Base-by-base conservation (phyloP, 2,329 filamentous ascomycete genomes). In the Bipolaris victoriae region DNA sequence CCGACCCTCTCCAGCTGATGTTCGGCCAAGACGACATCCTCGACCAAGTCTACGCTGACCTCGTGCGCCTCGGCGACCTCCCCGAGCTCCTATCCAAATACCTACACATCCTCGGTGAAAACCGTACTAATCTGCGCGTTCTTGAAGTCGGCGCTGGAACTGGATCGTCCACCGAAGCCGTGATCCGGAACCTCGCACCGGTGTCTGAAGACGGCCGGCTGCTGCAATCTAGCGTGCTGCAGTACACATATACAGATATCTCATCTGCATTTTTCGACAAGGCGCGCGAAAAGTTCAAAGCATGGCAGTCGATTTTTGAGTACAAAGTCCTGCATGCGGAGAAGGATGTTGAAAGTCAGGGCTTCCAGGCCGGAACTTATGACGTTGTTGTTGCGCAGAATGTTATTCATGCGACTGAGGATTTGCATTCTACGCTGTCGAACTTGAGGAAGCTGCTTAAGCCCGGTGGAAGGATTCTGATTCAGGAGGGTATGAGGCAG, bases 321-420 rank as follows among this genome's bases (percentile, higher is more conserved):
- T n/a, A 65, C 61, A 9, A 49, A 10, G 47, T 41, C 9, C 60
- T 68, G 37, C 64, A 66, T 43, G 63, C 63, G 1, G 66, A 68
- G 37, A 67, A 65, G 62, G 26, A 29, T 9, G 24, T 22, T 11
- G 67, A 69, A 59, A 62, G 55, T 4, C 53, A 54, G 10, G 40
- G 37, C 43, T 37, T 49, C n/a, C 5, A 40, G 15, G n/a, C 36
- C 10, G 47, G 36, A 4, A 33, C 15, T 5, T 49, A 49, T n/a
- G 47, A 49, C 3, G 24, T 49, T 10, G 35, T 41, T 10, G 36
- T 49, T 7, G 47, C 47, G 2, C 36, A 41, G 16, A 49, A 49
- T 16, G 47, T 49, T 7, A 41, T 49, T 15, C 47, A 49, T 26
- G 47, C 47, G 2, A 49, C 47, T 15, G 36, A 40, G 10, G 36